These are phyloP conservation scores for Penstemon newberryi DNA, from an alignment of 257 asterid genomes.

Conservation along the genomic window DNA sequence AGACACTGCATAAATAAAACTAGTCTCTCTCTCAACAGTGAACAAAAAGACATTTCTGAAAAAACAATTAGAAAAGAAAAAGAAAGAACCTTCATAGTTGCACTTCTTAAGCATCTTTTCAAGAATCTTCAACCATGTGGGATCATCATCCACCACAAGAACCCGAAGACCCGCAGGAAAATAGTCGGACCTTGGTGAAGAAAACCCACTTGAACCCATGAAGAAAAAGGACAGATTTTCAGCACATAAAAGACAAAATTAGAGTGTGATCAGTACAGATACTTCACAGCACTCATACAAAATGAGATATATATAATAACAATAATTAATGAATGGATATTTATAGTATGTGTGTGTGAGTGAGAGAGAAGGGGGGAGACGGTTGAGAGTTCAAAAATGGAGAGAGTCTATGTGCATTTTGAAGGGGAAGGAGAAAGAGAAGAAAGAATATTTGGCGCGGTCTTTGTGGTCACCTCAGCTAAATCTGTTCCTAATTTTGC, in stretches of 20 bases:
- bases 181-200: constrained; percentile 32
- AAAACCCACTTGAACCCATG: too few relatives aligned
- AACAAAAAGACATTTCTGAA: background rate
- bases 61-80: constrained; percentile 3
- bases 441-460: constrained; percentile 39
- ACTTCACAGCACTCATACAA: too few relatives aligned
- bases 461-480: constrained; percentile 18
- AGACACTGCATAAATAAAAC: background rate
- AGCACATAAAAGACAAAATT: too few relatives aligned
- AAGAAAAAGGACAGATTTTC: too few relatives aligned
- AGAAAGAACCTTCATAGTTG: constrained; percentile 69
- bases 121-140: constrained; percentile 95
- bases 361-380: too few relatives aligned
- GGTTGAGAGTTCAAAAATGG: too few relatives aligned
- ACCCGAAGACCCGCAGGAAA: constrained; percentile 95
- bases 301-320: too few relatives aligned
- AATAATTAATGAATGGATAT: too few relatives aligned
- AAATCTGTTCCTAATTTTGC: too few relatives aligned
- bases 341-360: too few relatives aligned
- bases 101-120: constrained; percentile 98
- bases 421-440: constrained; percentile 24
- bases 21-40: background rate
- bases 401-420: too few relatives aligned
- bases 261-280: too few relatives aligned
- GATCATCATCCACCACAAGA: constrained; percentile 96